Conservation (phyloP, 805 yeast species). For the Ogataea degrootiae region DNA sequence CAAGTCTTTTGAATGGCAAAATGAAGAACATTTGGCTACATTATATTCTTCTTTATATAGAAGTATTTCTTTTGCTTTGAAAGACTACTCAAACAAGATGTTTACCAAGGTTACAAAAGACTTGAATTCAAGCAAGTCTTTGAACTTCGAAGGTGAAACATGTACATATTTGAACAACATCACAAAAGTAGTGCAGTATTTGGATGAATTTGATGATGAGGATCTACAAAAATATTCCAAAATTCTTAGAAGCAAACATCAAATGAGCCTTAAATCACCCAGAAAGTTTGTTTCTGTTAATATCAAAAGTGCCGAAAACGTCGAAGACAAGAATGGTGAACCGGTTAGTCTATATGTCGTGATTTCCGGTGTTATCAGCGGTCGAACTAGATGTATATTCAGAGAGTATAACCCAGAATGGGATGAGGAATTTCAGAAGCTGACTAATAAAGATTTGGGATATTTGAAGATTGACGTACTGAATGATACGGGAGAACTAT, state of each 20-base stretch:
- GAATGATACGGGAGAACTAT: constrained; percentile 15
- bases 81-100: constrained; percentile 41
- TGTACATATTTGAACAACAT: constrained; percentile 30
- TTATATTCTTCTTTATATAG: constrained; percentile 57
- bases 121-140: constrained; percentile 11
- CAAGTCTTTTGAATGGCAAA: constrained; percentile 58
- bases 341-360: constrained; percentile 24
- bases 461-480: constrained; percentile 14
- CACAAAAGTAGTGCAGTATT: constrained; percentile 17
- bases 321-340: constrained; percentile 27
- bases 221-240: constrained; percentile 10
- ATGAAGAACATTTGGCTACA: constrained; percentile 57
- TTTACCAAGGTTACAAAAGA: constrained; percentile 13
- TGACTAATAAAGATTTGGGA: constrained; percentile 9
- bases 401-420: constrained; percentile 69
- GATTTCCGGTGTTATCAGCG: constrained; percentile 20
- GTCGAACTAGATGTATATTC: constrained; percentile 58
- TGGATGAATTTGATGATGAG: constrained; percentile 11
- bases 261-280: background rate
- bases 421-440: constrained; percentile 77
- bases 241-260: constrained; percentile 5
- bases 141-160: constrained; percentile 17
- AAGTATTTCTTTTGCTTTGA: constrained; percentile 57
- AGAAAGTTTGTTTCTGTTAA: constrained; percentile 20
- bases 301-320: constrained; percentile 26